phyloP scores from a whole-genome alignment of 352 stramenopile species.

The Globisporangium canariense region DNA sequence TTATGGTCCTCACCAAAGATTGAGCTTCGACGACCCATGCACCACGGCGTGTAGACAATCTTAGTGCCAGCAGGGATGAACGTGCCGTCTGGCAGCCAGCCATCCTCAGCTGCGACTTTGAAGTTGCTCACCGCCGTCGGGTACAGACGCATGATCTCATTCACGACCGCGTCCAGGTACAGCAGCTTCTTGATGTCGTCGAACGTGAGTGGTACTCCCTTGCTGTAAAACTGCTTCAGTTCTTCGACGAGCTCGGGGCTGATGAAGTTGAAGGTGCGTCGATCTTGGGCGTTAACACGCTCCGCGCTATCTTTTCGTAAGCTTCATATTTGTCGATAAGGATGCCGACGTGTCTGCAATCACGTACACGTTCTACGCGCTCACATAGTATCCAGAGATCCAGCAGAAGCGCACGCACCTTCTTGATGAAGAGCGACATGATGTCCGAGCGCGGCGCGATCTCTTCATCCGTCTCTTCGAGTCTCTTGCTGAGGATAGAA shows the following conservation, averaged over 20 bases:
- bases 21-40: slow-evolving; percentile 51
- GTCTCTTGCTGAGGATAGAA: slow-evolving; percentile 29
- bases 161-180: slow-evolving; percentile 72
- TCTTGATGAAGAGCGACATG: slow-evolving; percentile 52
- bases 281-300: too few relatives aligned
- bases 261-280: not conserved
- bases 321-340: too few relatives aligned
- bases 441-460: slow-evolving; percentile 38
- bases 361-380: too few relatives aligned
- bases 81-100: slow-evolving; percentile 22
- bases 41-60: slow-evolving; percentile 68
- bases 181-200: slow-evolving; percentile 51
- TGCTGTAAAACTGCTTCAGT: slow-evolving; percentile 5
- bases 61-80: slow-evolving; percentile 62
- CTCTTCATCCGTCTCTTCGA: slow-evolving; percentile 28
- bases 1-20: slow-evolving; percentile 32
- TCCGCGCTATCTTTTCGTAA: too few relatives aligned
- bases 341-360: not conserved
- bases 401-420: slow-evolving; percentile 18
- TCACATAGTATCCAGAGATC: too few relatives aligned
- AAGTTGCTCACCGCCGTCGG: not conserved
- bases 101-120: not conserved
- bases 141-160: slow-evolving; percentile 47
- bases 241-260: slow-evolving; percentile 38
- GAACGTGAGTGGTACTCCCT: slow-evolving; percentile 21